A percentile compares a stretch with the other conserved stretches of the same genome.
phyloP scores from a whole-genome alignment of 192 early-diverging fungal genomes.

The Coemansia sp. region DNA sequence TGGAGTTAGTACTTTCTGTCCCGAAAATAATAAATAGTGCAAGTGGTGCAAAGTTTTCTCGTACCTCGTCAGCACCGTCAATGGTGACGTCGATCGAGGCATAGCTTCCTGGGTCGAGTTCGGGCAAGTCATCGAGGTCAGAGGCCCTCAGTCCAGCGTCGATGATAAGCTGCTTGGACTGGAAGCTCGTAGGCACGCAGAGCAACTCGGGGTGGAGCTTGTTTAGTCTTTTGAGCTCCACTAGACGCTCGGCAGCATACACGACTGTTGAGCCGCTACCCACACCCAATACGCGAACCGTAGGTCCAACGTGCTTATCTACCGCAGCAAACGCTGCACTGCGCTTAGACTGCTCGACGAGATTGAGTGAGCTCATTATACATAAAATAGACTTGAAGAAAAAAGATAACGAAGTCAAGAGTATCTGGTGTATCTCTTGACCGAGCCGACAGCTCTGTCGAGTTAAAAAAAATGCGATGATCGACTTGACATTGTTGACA shows the following conservation, averaged over 20 bases:
- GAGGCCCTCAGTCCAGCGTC: constrained; percentile 80
- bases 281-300: constrained; percentile 79
- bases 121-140: constrained; percentile 72
- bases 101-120: constrained; percentile 51
- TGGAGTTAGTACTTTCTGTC: not conserved
- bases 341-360: constrained; percentile 76
- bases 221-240: constrained; percentile 62
- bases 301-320: constrained; percentile 77
- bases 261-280: constrained; percentile 88
- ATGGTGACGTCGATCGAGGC: constrained; percentile 77
- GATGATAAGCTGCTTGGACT: constrained; percentile 81
- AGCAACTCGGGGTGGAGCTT: constrained; percentile 65
- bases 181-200: constrained; percentile 92
- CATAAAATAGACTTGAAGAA: not conserved
- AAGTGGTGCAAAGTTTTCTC: not conserved
- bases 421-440: not conserved
- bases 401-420: not conserved
- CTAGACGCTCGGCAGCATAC: constrained; percentile 80
- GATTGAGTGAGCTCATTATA: constrained; percentile 25
- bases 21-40: not conserved
- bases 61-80: constrained; percentile 87
- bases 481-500: not conserved
- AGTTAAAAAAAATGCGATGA: not conserved
- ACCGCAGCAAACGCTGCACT: constrained; percentile 87
- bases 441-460: not conserved